Base-by-base conservation (phyloP, 2,329 filamentous ascomycete genomes). In the Alternaria metachromatica region DNA sequence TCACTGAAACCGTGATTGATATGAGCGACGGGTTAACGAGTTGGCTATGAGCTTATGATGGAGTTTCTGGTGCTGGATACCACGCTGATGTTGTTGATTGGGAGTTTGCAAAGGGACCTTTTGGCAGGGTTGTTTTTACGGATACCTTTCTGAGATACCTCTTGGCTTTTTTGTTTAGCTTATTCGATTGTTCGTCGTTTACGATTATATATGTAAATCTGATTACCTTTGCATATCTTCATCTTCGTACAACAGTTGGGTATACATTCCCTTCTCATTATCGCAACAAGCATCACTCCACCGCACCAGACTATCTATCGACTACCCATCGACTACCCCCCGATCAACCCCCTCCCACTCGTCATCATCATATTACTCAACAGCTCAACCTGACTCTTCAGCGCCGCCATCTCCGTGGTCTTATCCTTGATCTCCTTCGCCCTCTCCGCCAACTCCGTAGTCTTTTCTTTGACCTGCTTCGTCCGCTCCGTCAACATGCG, bases 361-460 rank as follows among this genome's bases (percentile, higher is more conserved):
- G 58, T 50, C 63, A 74, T 60, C 48, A 70, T 70, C 65, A 76
- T 69, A 58, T 68, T 71, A 44, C 69, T 73, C 51, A 76, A 25
- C n/a, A 67, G 63, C 49, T 78, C 75, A 2, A 77, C 48, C 54
- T 78, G 74, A 26, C 70, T 68, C 44, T 66, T 68, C 37, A 78
- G 53, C 12, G 63, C 64, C 37, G 73, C 68, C 64, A 72, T 76
- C 60, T 73, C 72, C 8, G 67, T 71, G 15, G 63, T 65, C 64
- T 70, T 73, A 44, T 75, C 68, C 28, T 74, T 69, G n/a, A 74
- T 28, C 43, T 76, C 74, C 41, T 73, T 74, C 4, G 67, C 73
- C 51, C 66, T 67, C 33, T 70, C 64, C 13, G 41, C 55, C 5
- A 77, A 66, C 26, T 73, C 72, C 9, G 67, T 71, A n/a, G 63